A percentile compares a stretch with the other conserved stretches of the same genome.
Evolutionary conservation across 345 rosid genomes (phyloP).

Genomic region (Erodium maritimum): DNA sequence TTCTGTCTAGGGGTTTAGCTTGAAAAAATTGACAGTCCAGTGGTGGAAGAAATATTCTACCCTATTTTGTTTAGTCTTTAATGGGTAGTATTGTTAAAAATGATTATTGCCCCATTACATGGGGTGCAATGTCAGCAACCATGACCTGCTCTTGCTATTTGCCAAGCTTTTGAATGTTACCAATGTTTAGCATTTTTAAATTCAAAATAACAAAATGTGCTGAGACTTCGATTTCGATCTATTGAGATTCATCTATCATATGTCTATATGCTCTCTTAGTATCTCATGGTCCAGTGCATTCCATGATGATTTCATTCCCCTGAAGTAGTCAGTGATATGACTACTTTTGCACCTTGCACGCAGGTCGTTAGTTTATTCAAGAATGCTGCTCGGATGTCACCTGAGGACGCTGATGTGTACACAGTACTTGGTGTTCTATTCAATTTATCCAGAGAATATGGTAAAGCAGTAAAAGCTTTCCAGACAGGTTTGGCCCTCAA

Average conservation of each 20-base stretch:
- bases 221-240: neutral
- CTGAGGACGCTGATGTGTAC: constrained; percentile 98
- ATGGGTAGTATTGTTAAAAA: too few species aligned
- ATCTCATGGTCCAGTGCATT: neutral
- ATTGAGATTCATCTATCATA: neutral
- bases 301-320: neutral
- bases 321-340: neutral
- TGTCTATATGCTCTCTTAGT: neutral
- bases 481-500: constrained; percentile 70
- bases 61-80: too few species aligned
- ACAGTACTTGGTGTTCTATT: constrained; percentile 84
- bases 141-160: too few species aligned
- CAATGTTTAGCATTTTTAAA: too few species aligned
- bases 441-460: constrained; percentile 86
- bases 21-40: too few species aligned
- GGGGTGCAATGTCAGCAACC: too few species aligned
- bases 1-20: too few species aligned
- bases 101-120: too few species aligned
- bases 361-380: constrained; percentile 75
- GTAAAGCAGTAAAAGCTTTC: constrained; percentile 76
- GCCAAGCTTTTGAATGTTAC: too few species aligned
- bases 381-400: constrained; percentile 81
- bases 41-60: too few species aligned
- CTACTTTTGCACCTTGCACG: constrained; percentile 24
- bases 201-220: neutral